Conservation (phyloP, 1,284 basidiomycete species). For the Cerrena zonata region DNA sequence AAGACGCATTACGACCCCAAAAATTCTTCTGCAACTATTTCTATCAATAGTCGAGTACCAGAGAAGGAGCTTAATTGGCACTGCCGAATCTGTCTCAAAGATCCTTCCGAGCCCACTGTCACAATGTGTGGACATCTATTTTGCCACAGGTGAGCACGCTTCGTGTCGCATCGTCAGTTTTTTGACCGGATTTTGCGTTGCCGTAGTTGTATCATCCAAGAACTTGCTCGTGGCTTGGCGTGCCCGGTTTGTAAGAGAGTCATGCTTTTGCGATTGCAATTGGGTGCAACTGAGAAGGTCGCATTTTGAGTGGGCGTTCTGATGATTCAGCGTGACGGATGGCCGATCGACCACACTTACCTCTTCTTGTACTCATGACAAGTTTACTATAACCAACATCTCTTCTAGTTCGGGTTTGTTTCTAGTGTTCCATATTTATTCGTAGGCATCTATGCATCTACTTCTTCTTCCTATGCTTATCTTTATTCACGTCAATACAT, state of each 20-base stretch:
- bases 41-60: background rate
- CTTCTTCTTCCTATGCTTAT: too few species aligned
- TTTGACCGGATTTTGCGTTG: background rate
- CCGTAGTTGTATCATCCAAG: conserved; percentile 25
- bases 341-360: too few species aligned
- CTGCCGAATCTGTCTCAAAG: conserved; percentile 25
- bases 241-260: conserved; percentile 26
- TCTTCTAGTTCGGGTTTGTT: too few species aligned
- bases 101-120: conserved; percentile 23
- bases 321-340: too few species aligned
- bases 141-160: conserved; percentile 21
- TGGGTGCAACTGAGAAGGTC: conserved; percentile 11
- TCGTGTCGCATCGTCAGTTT: background rate
- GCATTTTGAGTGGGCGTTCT: too few species aligned
- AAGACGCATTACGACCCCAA: background rate
- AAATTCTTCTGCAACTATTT: background rate
- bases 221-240: conserved; percentile 21
- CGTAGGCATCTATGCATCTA: too few species aligned
- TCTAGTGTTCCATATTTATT: too few species aligned
- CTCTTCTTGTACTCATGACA: too few species aligned
- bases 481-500: too few species aligned
- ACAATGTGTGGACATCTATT: conserved; percentile 30
- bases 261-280: conserved; percentile 24
- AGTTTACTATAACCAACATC: too few species aligned
- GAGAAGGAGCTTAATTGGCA: conserved; percentile 18